A percentile compares a stretch with the other conserved stretches of the same genome.
These are phyloP conservation scores for Telfairia occidentalis DNA, from an alignment of 331 rosid species.

Conservation along the genomic window DNA sequence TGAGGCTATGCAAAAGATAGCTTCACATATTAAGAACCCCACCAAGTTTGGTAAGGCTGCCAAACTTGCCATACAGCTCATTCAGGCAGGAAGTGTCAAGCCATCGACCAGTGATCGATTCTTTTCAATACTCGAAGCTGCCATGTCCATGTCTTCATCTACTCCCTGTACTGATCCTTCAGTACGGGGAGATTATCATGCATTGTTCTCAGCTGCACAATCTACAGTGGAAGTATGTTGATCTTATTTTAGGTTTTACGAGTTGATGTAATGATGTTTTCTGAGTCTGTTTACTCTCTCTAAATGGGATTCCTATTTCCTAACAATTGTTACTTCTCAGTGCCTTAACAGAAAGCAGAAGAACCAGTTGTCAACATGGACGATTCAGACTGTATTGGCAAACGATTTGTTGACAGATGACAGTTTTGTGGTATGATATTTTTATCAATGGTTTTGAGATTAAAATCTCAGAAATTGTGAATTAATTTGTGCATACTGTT, in stretches of 20 bases:
- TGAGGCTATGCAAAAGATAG: constrained; percentile 88
- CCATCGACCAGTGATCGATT: constrained; percentile 48
- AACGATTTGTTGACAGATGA: constrained; percentile 77
- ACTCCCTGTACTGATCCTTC: constrained; percentile 67
- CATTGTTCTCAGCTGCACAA: constrained; percentile 58
- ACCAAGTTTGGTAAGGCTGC: constrained; percentile 74
- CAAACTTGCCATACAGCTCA: constrained; percentile 77
- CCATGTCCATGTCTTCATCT: constrained; percentile 70
- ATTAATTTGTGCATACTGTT: background rate
- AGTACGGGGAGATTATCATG: constrained; percentile 57
- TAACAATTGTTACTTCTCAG: constrained; percentile 23
- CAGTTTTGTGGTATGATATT: constrained; percentile 71
- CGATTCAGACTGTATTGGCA: constrained; percentile 52
- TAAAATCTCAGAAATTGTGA: background rate
- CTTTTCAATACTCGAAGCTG: constrained; percentile 63
- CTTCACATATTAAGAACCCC: constrained; percentile 80
- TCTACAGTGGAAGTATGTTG: constrained; percentile 46
- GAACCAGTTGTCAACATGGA: constrained; percentile 61
- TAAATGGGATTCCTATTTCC: background rate
- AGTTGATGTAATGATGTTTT: background rate
- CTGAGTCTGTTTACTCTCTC: constrained; percentile 1
- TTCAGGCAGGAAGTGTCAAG: constrained; percentile 86
- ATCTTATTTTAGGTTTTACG: background rate
- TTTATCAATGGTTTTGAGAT: constrained; percentile 2
- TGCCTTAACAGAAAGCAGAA: constrained; percentile 61